Conservation (phyloP, 768 basidiomycete genomes). For the Rhodotorula diobovata region DNA sequence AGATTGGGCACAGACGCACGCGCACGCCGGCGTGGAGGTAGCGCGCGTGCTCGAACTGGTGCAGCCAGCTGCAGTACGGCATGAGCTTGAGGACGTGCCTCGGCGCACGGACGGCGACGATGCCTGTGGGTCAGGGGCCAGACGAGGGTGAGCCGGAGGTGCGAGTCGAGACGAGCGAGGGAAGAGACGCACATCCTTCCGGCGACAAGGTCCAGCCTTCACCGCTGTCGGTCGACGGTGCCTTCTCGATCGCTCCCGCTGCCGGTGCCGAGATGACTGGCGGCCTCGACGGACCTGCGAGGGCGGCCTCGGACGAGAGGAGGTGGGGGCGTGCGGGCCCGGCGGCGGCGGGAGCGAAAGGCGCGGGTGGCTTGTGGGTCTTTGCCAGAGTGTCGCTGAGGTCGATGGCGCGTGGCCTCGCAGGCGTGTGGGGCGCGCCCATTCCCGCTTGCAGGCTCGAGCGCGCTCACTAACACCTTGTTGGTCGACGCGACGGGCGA, state of each 20-base stretch:
- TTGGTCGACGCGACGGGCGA: too few species aligned
- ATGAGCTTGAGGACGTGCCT: not conserved
- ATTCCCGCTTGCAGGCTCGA: not conserved
- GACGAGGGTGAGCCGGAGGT: too few species aligned
- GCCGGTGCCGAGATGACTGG: too few species aligned
- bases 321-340: not conserved
- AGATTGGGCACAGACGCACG: not conserved
- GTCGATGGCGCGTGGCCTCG: not conserved
- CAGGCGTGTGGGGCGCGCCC: not conserved
- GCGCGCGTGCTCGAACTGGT: constrained; percentile 22
- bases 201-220: not conserved
- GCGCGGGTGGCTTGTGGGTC: not conserved
- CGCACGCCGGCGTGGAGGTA: constrained; percentile 23
- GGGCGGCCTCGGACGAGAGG: not conserved
- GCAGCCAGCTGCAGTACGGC: constrained; percentile 11
- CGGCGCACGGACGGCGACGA: not conserved
- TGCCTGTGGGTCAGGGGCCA: not conserved
- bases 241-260: too few species aligned
- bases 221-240: too few species aligned
- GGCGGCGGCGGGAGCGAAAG: not conserved
- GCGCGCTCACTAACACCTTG: too few species aligned
- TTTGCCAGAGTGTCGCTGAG: not conserved
- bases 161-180: not conserved
- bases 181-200: not conserved
- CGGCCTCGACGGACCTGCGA: too few species aligned